A percentile compares a stretch with the other conserved stretches of the same genome.
Conservation (phyloP, 1,139 yeast genomes). For the Kodamaea sp. region DNA sequence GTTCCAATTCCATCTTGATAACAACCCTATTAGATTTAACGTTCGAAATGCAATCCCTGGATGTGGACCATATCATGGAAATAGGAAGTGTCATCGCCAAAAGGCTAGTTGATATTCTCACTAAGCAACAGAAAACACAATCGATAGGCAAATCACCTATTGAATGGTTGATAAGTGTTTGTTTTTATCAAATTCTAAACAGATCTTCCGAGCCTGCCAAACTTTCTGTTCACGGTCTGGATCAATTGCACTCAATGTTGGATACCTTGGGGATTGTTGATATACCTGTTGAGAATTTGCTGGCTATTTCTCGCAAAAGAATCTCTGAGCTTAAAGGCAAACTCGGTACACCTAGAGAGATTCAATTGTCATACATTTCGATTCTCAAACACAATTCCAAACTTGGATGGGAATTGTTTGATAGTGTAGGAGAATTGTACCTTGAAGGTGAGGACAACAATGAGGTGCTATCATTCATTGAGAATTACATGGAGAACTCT, state of each 20-base stretch:
- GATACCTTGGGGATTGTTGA: not conserved
- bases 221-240: not conserved
- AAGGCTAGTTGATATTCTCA: not conserved
- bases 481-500: conserved; percentile 7
- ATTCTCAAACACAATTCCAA: not conserved
- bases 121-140: not conserved
- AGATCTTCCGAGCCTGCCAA: not conserved
- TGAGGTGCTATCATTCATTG: conserved; percentile 9
- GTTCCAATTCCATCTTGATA: conserved; percentile 16
- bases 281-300: not conserved
- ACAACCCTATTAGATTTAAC: conserved; percentile 17
- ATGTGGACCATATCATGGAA: not conserved
- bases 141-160: not conserved
- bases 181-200: not conserved
- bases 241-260: not conserved
- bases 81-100: not conserved
- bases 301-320: not conserved
- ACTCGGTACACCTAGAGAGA: not conserved
- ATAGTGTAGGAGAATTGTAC: conserved; percentile 1
- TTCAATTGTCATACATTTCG: not conserved
- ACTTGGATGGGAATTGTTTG: conserved; percentile 5
- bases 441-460: not conserved
- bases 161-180: not conserved
- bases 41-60: not conserved
- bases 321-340: not conserved